These are phyloP conservation scores for Cladophialophora psammophila DNA, from an alignment of 2,329 filamentous ascomycete genomes.

Conservation along the genomic window DNA sequence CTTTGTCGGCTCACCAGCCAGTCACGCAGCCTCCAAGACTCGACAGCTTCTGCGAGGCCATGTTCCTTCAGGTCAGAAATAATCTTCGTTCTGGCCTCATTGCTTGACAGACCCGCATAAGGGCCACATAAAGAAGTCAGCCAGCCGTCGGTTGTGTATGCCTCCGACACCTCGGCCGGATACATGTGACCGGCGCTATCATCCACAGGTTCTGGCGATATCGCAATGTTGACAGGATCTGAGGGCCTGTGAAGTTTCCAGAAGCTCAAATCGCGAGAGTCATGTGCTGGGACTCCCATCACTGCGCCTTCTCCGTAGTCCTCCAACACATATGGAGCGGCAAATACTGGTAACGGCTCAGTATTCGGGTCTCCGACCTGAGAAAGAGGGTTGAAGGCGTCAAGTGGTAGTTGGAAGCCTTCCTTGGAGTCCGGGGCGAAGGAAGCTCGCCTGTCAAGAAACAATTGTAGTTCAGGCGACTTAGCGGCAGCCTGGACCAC, in stretches of 20 bases:
- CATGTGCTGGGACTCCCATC: constrained; percentile 91
- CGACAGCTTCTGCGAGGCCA: constrained; percentile 67
- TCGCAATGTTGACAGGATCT: constrained; percentile 68
- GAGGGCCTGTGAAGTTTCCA: constrained; percentile 72
- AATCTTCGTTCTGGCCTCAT: constrained; percentile 68
- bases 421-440: constrained; percentile 64
- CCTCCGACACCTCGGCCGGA: constrained; percentile 51
- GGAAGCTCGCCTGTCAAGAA: constrained; percentile 65
- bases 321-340: constrained; percentile 83
- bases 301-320: constrained; percentile 88
- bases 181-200: constrained; percentile 36
- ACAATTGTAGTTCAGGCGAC: constrained; percentile 69
- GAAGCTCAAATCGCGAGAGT: constrained; percentile 78
- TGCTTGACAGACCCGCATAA: constrained; percentile 70
- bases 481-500: constrained; percentile 67
- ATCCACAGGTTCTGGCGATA: constrained; percentile 55
- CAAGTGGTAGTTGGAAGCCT: constrained; percentile 72
- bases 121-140: constrained; percentile 71
- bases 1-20: constrained; percentile 93
- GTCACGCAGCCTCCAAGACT: constrained; percentile 82
- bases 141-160: constrained; percentile 70
- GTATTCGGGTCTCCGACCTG: constrained; percentile 61
- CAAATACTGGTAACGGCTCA: constrained; percentile 74
- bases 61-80: constrained; percentile 58
- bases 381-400: constrained; percentile 70